Conservation (phyloP, 768 basidiomycete genomes). For the Boletales sp. region DNA sequence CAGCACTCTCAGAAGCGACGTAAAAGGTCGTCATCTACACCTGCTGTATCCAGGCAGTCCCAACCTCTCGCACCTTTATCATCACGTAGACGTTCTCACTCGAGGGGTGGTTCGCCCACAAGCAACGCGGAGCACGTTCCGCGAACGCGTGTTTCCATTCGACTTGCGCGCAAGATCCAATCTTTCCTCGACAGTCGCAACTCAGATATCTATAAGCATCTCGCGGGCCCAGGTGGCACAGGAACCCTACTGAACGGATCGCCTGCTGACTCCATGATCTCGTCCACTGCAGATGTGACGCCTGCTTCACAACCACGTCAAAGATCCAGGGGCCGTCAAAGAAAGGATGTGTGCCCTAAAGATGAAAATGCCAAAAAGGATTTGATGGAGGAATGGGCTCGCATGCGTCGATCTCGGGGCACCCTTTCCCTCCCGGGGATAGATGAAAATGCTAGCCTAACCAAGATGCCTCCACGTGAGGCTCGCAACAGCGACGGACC, state of each 20-base stretch:
- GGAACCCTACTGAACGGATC: constrained; percentile 8
- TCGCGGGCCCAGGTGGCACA: constrained; percentile 20
- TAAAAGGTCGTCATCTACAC: constrained; percentile 20
- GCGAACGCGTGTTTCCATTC: constrained; percentile 18
- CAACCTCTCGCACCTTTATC: constrained; percentile 6
- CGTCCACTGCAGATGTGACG: not conserved
- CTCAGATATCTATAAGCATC: constrained; percentile 27
- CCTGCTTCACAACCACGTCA: constrained; percentile 2
- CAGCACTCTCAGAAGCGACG: constrained; percentile 19
- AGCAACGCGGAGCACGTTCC: constrained; percentile 1
- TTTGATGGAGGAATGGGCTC: constrained; percentile 30
- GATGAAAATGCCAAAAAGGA: constrained; percentile 21
- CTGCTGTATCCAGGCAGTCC: constrained; percentile 8
- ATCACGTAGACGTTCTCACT: constrained; percentile 14
- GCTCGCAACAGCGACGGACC: not conserved
- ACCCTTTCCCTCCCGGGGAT: constrained; percentile 11
- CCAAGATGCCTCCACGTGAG: not conserved
- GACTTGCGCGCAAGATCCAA: constrained; percentile 18
- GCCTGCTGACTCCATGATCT: not conserved
- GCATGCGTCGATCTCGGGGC: constrained; percentile 28
- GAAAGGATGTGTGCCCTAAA: constrained; percentile 10
- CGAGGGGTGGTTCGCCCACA: constrained; percentile 14
- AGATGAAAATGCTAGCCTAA: constrained; percentile 1
- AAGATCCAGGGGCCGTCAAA: constrained; percentile 15
- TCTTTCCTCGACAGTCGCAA: constrained; percentile 10